Evolutionary conservation across 495 filamentous ascomycete species (phyloP).

Genomic region (Penicillium crystallinum): DNA sequence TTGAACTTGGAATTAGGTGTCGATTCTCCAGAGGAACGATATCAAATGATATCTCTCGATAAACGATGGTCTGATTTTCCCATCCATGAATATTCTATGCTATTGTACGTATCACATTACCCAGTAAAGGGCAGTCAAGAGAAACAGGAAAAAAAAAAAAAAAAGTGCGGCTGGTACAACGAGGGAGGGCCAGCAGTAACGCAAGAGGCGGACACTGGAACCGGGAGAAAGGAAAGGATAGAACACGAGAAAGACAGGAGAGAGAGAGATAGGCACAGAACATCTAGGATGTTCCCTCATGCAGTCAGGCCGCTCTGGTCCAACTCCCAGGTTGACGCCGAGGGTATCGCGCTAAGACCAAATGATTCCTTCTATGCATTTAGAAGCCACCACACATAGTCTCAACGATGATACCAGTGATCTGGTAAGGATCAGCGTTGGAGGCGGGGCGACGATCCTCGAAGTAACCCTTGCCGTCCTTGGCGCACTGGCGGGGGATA

Average conservation of each 20-base stretch:
- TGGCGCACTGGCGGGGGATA: conserved; percentile 83
- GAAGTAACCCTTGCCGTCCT: conserved; percentile 97
- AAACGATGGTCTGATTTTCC: conserved; percentile 27
- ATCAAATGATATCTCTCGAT: conserved; percentile 12
- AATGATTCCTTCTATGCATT: conserved; percentile 31
- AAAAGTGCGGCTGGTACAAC: conserved; percentile 25
- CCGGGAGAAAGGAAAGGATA: conserved; percentile 15
- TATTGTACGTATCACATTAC: conserved; percentile 34
- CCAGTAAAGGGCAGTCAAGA: conserved; percentile 15
- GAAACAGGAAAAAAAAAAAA: conserved; percentile 17
- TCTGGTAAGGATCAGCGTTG: conserved; percentile 95
- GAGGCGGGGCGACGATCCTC: conserved; percentile 93
- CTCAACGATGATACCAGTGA: conserved; percentile 89
- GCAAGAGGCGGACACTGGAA: conserved; percentile 25
- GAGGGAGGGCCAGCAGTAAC: conserved; percentile 21
- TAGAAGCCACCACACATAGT: conserved; percentile 52
- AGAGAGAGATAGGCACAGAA: conserved; percentile 9
- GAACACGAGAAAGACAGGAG: conserved; percentile 7
- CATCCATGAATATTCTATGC: conserved; percentile 31
- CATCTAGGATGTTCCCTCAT: conserved; percentile 32
- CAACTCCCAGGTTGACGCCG: conserved; percentile 41
- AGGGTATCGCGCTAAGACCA: conserved; percentile 47
- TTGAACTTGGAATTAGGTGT: conserved; percentile 8
- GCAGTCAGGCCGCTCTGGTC: conserved; percentile 40
- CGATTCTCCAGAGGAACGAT: conserved; percentile 11